phyloP scores from a whole-genome alignment of 163 green algal species.

The Coccomyxa subellipsoidea region DNA sequence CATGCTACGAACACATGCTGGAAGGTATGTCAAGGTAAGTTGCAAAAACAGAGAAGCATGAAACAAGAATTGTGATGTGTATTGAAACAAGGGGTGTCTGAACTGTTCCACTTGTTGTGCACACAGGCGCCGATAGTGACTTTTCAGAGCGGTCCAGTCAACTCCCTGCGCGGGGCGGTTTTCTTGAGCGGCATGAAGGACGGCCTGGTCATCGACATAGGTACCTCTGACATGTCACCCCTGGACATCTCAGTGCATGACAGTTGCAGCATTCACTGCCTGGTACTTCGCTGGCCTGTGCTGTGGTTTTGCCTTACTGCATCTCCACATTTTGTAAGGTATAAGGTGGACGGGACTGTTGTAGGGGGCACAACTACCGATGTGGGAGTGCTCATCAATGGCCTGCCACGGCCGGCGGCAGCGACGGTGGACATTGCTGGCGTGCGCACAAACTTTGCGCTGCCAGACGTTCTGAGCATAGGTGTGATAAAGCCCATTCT shows the following conservation, averaged over 20 bases:
- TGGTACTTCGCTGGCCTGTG: too few species aligned
- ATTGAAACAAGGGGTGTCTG: too few species aligned
- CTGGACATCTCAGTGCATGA: too few species aligned
- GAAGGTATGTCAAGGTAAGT: too few species aligned
- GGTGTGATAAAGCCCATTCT: too few species aligned
- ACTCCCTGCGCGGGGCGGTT: conserved; percentile 35
- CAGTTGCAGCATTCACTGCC: too few species aligned
- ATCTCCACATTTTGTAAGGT: neutral
- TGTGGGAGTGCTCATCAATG: conserved; percentile 26
- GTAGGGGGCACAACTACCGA: conserved; percentile 45
- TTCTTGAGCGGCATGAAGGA: conserved; percentile 26
- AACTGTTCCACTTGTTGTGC: too few species aligned
- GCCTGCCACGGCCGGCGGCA: conserved; percentile 26
- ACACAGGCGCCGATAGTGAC: conserved; percentile 29
- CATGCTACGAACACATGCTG: too few species aligned
- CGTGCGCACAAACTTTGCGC: conserved; percentile 30
- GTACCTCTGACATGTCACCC: neutral
- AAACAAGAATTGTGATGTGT: too few species aligned
- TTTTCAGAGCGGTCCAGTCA: conserved; percentile 43
- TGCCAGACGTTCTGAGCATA: conserved; percentile 42
- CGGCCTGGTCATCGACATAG: conserved; percentile 45
- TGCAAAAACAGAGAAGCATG: too few species aligned
- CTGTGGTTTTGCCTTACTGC: neutral
- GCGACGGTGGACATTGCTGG: conserved; percentile 20
- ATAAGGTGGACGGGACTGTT: neutral